phyloP scores from a whole-genome alignment of 108 stramenopile genomes.

The Chaetoceros tenuissimus region DNA sequence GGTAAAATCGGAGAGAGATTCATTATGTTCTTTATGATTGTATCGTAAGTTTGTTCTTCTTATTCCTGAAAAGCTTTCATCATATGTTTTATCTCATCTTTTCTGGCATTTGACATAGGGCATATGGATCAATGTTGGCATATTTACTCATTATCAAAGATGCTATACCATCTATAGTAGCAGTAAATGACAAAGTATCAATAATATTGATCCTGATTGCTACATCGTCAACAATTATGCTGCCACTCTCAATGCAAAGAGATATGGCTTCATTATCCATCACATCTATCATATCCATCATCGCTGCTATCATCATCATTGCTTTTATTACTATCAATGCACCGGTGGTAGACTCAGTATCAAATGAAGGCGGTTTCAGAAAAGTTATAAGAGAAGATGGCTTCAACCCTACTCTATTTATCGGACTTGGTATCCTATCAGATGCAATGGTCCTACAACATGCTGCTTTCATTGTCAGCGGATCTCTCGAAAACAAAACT shows the following conservation, averaged over 20 bases:
- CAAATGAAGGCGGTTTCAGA: slow-evolving; percentile 55
- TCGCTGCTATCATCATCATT: slow-evolving; percentile 60
- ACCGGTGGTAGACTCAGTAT: slow-evolving; percentile 41
- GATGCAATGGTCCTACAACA: slow-evolving; percentile 82
- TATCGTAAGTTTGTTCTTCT: slow-evolving; percentile 17
- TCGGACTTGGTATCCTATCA: slow-evolving; percentile 77
- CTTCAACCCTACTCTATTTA: slow-evolving; percentile 51
- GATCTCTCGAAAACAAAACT: slow-evolving; percentile 47
- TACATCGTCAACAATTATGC: slow-evolving; percentile 39
- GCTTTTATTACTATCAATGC: slow-evolving; percentile 47
- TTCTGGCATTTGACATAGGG: slow-evolving; percentile 1
- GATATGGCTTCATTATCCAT: slow-evolving; percentile 63
- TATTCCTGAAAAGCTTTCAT: not conserved
- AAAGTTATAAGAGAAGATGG: slow-evolving; percentile 34
- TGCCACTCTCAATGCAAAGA: slow-evolving; percentile 65
- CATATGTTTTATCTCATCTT: not conserved
- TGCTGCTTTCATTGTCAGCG: slow-evolving; percentile 70
- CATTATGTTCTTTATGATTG: slow-evolving; percentile 59
- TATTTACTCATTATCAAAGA: slow-evolving; percentile 80
- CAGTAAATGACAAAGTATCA: slow-evolving; percentile 34
- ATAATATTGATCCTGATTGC: slow-evolving; percentile 44
- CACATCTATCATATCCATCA: slow-evolving; percentile 48
- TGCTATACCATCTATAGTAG: slow-evolving; percentile 59
- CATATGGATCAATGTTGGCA: slow-evolving; percentile 84
- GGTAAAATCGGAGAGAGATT: slow-evolving; percentile 42